Evolutionary conservation across 73 alveolate species (phyloP).

Genomic region (Effrenium voratum): DNA sequence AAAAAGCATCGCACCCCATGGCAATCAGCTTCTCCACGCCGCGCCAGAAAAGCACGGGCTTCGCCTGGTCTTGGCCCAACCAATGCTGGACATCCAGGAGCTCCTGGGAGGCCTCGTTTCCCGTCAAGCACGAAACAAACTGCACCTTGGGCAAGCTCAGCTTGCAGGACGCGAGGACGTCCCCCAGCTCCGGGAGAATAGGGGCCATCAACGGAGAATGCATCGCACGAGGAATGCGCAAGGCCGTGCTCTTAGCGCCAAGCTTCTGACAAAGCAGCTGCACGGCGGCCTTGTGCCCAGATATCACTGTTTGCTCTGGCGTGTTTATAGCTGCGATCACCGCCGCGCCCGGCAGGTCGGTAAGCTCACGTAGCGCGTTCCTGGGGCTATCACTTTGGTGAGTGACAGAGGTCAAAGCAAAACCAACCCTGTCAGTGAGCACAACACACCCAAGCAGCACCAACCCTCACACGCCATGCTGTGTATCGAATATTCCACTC

Average conservation of each 20-base stretch:
- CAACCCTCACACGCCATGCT: no score
- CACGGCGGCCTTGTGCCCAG: neutral
- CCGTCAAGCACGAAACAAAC: neutral
- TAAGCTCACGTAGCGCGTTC: no score
- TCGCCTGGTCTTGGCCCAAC: neutral
- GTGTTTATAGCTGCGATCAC: neutral
- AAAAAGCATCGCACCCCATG: neutral
- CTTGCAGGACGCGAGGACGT: neutral
- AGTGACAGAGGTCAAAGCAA: no score
- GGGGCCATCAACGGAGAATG: slow-evolving; percentile 20
- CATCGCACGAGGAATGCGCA: neutral
- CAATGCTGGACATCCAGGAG: neutral
- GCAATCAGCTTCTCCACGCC: neutral
- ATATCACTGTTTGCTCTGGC: neutral
- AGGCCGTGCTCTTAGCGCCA: neutral
- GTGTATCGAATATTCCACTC: no score
- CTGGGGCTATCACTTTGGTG: no score
- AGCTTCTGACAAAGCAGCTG: neutral
- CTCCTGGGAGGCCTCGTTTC: neutral
- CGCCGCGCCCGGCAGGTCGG: neutral
- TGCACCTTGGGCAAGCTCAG: neutral
- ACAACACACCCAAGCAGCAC: no score
- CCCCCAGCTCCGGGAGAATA: slow-evolving; percentile 6
- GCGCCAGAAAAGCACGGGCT: slow-evolving; percentile 8
- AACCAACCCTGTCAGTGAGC: no score